Evolutionary conservation across 768 basidiomycete species (phyloP).

Genomic region (Boletus rubescentipes): DNA sequence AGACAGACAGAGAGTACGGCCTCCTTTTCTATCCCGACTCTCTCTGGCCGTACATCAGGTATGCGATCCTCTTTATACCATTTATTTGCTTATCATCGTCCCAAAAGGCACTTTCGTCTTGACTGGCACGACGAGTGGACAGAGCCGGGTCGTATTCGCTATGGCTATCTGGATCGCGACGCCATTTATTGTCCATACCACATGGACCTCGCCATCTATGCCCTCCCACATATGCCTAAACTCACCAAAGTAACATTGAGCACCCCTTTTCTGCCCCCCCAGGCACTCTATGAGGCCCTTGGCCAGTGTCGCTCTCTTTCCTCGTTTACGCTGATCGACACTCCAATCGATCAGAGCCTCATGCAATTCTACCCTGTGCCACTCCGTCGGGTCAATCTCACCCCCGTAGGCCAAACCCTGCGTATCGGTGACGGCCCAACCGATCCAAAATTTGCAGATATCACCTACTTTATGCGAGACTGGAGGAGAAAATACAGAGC

Average conservation of each 20-base stretch:
- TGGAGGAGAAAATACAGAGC: constrained; percentile 37
- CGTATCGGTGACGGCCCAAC: constrained; percentile 36
- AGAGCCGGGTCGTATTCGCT: constrained; percentile 34
- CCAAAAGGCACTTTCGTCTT: constrained; percentile 30
- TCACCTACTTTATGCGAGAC: constrained; percentile 35
- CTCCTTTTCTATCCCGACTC: constrained; percentile 32
- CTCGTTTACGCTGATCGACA: constrained; percentile 32
- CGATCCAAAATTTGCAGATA: constrained; percentile 32
- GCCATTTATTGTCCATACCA: constrained; percentile 31
- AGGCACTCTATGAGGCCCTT: constrained; percentile 29
- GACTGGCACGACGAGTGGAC: constrained; percentile 39
- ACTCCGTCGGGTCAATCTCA: constrained; percentile 28
- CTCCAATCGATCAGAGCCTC: constrained; percentile 36
- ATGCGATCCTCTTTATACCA: background rate
- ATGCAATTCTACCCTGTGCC: constrained; percentile 28
- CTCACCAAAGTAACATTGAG: constrained; percentile 28
- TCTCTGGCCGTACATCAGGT: constrained; percentile 34
- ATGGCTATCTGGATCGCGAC: constrained; percentile 33
- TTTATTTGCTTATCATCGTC: background rate
- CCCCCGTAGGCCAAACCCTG: constrained; percentile 34
- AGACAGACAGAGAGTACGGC: constrained; percentile 19
- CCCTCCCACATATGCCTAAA: constrained; percentile 31
- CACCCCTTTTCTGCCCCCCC: constrained; percentile 34
- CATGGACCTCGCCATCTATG: constrained; percentile 25
- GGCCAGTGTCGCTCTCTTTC: constrained; percentile 28